Percentiles rank a stretch among this genome's conserved stretches.
Conservation (phyloP, 1,284 basidiomycete genomes). For the Leccinum insolens region DNA sequence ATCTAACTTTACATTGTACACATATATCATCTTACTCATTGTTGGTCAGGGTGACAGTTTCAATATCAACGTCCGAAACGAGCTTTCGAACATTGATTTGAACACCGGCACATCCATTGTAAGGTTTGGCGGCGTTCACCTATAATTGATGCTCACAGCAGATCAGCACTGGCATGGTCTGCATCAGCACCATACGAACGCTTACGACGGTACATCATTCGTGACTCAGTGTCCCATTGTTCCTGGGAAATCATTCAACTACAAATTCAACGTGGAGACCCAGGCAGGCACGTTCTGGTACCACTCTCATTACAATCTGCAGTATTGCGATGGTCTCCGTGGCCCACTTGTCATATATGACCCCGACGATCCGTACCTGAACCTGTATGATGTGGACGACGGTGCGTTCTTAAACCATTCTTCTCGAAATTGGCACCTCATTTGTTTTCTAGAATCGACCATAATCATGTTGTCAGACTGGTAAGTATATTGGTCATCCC, state of each 20-base stretch:
- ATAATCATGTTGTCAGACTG: constrained; percentile 43
- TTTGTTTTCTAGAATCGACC: constrained; percentile 34
- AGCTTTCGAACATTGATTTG: constrained; percentile 29
- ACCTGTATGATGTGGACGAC: constrained; percentile 39
- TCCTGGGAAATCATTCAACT: constrained; percentile 40
- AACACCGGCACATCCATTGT: constrained; percentile 36
- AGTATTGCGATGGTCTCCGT: constrained; percentile 35
- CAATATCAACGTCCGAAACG: constrained; percentile 31
- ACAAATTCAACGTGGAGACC: constrained; percentile 36
- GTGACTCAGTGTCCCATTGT: constrained; percentile 52
- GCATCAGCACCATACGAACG: constrained; percentile 28
- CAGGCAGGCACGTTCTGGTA: constrained; percentile 49
- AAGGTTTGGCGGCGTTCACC: constrained; percentile 26
- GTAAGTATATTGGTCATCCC: constrained; percentile 24
- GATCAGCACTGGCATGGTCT: constrained; percentile 42
- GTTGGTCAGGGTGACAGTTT: constrained; percentile 35
- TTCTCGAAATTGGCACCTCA: constrained; percentile 7
- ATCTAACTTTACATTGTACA: constrained; percentile 32
- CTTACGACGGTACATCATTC: constrained; percentile 34
- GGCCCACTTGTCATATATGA: constrained; percentile 38
- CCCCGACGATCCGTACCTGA: constrained; percentile 34
- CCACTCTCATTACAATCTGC: constrained; percentile 44
- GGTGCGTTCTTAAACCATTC: constrained; percentile 22
- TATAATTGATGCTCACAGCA: neutral
- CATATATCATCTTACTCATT: constrained; percentile 28